These are phyloP conservation scores for Pisolithus thermaeus DNA, from an alignment of 1,284 basidiomycete species.

Conservation along the genomic window DNA sequence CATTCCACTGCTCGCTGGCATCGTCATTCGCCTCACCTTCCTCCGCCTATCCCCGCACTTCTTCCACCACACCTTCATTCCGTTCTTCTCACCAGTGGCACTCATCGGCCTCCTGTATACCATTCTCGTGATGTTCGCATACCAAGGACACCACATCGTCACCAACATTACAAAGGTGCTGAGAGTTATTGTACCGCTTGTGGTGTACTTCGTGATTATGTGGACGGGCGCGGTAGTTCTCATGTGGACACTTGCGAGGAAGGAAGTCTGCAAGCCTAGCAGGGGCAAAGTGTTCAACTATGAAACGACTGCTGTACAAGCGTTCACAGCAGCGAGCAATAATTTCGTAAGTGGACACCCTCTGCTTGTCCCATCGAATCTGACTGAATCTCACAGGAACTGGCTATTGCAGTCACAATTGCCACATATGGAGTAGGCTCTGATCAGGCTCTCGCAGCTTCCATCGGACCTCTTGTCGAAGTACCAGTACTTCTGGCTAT, in stretches of 20 bases:
- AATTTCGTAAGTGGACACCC: slow-evolving; percentile 41
- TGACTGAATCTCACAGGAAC: slow-evolving; percentile 38
- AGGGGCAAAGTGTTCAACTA: slow-evolving; percentile 43
- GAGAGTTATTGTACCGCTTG: slow-evolving; percentile 74
- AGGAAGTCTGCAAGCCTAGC: slow-evolving; percentile 15
- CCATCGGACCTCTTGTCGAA: slow-evolving; percentile 74
- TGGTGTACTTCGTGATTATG: slow-evolving; percentile 77
- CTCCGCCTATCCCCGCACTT: slow-evolving; percentile 46
- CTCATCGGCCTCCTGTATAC: slow-evolving; percentile 74
- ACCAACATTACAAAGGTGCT: slow-evolving; percentile 69
- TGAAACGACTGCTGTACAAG: slow-evolving; percentile 66
- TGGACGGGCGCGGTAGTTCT: slow-evolving; percentile 62
- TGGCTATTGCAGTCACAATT: slow-evolving; percentile 82
- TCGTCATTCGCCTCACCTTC: slow-evolving; percentile 60
- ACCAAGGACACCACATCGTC: slow-evolving; percentile 40
- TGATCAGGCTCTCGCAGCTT: slow-evolving; percentile 73
- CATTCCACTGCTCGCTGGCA: slow-evolving; percentile 62
- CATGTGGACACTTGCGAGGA: slow-evolving; percentile 43
- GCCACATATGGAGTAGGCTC: slow-evolving; percentile 72
- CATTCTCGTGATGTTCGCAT: slow-evolving; percentile 74
- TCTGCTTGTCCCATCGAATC: not conserved
- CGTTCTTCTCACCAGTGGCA: slow-evolving; percentile 64
- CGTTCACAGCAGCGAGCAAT: slow-evolving; percentile 54
- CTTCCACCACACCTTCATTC: slow-evolving; percentile 58
- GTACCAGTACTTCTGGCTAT: slow-evolving; percentile 72